Conservation (phyloP, 805 yeast species). For the Wickerhamiella galacta region DNA sequence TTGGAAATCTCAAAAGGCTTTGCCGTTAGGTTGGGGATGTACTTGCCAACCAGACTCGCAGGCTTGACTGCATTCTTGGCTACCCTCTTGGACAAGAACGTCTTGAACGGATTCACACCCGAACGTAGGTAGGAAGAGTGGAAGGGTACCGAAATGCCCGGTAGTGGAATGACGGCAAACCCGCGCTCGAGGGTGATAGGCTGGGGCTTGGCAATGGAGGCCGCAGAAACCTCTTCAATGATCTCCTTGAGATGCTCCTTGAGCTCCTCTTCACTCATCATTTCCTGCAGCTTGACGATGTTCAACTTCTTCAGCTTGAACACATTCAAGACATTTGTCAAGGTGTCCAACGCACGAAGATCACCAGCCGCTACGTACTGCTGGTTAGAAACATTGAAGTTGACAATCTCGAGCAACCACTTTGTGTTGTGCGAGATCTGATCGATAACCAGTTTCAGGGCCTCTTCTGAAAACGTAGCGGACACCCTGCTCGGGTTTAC, state of each 20-base stretch:
- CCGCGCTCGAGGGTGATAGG: constrained; percentile 97
- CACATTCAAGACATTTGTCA: constrained; percentile 84
- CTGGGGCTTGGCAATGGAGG: constrained; percentile 76
- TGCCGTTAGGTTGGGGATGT: constrained; percentile 97
- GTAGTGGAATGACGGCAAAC: constrained; percentile 92
- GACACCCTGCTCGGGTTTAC: constrained; percentile 91
- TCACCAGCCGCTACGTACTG: constrained; percentile 99
- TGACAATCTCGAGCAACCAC: constrained; percentile 95
- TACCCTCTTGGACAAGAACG: constrained; percentile 90
- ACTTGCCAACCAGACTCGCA: constrained; percentile 80
- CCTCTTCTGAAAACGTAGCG: constrained; percentile 79
- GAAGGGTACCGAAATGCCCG: constrained; percentile 99
- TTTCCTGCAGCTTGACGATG: constrained; percentile 69
- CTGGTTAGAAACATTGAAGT: constrained; percentile 94
- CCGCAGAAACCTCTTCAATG: constrained; percentile 66
- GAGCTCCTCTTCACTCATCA: constrained; percentile 73
- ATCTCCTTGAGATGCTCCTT: constrained; percentile 78
- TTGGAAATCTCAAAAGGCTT: constrained; percentile 90
- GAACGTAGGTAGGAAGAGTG: constrained; percentile 96
- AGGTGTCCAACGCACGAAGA: constrained; percentile 81
- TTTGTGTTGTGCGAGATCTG: constrained; percentile 68
- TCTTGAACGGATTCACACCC: constrained; percentile 98
- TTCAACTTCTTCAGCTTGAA: constrained; percentile 89
- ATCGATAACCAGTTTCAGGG: constrained; percentile 84
- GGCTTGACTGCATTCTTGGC: constrained; percentile 91